Conservation (phyloP, 1,284 basidiomycete genomes). For the Sporisorium graminicola region DNA sequence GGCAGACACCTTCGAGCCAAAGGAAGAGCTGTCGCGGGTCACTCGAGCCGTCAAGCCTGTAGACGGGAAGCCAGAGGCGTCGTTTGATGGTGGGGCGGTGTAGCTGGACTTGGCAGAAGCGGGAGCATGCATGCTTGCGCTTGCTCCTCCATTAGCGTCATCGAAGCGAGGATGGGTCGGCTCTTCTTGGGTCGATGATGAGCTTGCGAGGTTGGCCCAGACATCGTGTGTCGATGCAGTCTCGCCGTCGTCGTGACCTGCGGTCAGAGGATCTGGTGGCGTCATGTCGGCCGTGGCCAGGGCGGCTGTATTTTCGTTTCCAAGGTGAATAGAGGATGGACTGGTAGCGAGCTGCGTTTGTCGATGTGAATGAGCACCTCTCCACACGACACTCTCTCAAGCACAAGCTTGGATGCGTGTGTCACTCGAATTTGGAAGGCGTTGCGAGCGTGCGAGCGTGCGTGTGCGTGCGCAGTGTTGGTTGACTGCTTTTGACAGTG, state of each 20-base stretch:
- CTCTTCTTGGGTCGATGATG: constrained; percentile 7
- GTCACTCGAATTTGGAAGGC: no score
- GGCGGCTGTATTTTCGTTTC: background rate
- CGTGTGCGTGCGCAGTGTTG: constrained; percentile 5
- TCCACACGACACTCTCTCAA: background rate
- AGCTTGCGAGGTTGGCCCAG: constrained; percentile 24
- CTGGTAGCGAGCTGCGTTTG: background rate
- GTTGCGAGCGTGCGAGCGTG: no score
- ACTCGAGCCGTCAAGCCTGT: constrained; percentile 30
- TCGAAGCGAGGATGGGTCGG: constrained; percentile 4
- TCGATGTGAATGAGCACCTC: no score
- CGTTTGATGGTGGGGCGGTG: constrained; percentile 1
- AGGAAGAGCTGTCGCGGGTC: constrained; percentile 31
- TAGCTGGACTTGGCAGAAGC: constrained; percentile 10
- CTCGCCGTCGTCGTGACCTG: constrained; percentile 12
- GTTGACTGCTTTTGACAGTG: background rate
- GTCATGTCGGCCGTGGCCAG: constrained; percentile 15
- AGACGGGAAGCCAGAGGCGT: constrained; percentile 40
- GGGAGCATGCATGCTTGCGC: constrained; percentile 54
- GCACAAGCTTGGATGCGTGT: constrained; percentile 1
- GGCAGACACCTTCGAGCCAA: constrained; percentile 27
- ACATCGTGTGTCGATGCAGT: constrained; percentile 19
- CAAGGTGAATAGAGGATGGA: background rate
- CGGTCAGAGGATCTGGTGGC: constrained; percentile 12
- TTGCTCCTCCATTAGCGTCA: constrained; percentile 45